Evolutionary conservation across 2,329 filamentous ascomycete species (phyloP).

Genomic region (Elsinoe batatas): DNA sequence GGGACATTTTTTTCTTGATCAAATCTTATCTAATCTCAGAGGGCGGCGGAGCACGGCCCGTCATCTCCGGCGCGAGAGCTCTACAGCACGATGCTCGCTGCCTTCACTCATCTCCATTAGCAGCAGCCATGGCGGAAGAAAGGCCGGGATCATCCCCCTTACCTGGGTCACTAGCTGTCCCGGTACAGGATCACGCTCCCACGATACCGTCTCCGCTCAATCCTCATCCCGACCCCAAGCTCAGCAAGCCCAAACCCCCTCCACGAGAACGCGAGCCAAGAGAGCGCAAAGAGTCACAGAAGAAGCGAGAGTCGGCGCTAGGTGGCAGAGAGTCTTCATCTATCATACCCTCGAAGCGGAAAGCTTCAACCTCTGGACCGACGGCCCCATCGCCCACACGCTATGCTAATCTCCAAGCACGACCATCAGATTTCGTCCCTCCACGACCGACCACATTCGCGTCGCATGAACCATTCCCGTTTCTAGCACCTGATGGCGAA

Average conservation of each 20-base stretch:
- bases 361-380: constrained; percentile 27
- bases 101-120: background rate
- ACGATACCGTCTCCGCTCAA: constrained; percentile 67
- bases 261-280: constrained; percentile 40
- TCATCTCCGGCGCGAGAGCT: background rate
- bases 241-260: constrained; percentile 34
- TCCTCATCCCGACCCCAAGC: constrained; percentile 44
- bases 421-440: constrained; percentile 38
- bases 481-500: constrained; percentile 33
- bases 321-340: constrained; percentile 29
- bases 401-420: constrained; percentile 41
- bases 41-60: background rate
- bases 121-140: constrained; percentile 2
- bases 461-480: constrained; percentile 37
- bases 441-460: constrained; percentile 39
- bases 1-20: background rate
- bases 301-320: constrained; percentile 42
- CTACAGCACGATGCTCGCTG: background rate
- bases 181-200: constrained; percentile 62
- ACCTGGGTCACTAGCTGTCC: constrained; percentile 16
- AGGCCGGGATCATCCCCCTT: background rate
- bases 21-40: constrained; percentile 6
- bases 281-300: constrained; percentile 42
- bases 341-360: constrained; percentile 27
- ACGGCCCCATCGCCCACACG: constrained; percentile 38